Evolutionary conservation across 208 protist species (phyloP).

Genomic region (Leptomonas pyrrhocoris): DNA sequence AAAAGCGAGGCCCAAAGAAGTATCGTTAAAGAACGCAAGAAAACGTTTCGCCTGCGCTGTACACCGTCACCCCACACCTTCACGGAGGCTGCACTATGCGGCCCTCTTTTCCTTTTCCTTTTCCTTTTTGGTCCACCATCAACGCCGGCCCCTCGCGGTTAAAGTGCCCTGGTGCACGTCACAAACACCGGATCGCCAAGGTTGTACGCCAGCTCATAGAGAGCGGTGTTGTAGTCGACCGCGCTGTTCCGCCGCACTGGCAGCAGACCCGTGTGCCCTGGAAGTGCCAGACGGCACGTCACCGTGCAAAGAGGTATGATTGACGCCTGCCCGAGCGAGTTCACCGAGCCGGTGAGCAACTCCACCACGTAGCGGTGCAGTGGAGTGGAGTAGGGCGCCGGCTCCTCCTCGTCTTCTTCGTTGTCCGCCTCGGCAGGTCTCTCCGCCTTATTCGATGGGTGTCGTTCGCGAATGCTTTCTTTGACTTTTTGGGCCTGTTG

Average conservation of each 20-base stretch:
- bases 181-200: constrained; percentile 76
- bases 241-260: constrained; percentile 31
- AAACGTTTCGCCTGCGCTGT: too few relatives aligned
- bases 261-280: constrained; percentile 28
- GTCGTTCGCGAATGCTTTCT: background rate
- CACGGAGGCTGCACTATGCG: too few relatives aligned
- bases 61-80: too few relatives aligned
- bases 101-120: too few relatives aligned
- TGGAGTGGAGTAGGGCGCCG: constrained; percentile 26
- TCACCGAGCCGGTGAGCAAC: constrained; percentile 44
- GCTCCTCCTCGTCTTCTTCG: constrained; percentile 12
- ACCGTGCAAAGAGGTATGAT: constrained; percentile 50
- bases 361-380: constrained; percentile 51
- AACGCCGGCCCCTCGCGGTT: background rate
- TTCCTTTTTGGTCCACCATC: too few relatives aligned
- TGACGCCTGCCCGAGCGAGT: constrained; percentile 43
- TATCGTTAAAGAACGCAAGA: too few relatives aligned
- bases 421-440: background rate
- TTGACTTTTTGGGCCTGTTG: background rate
- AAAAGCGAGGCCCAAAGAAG: too few relatives aligned
- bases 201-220: constrained; percentile 48
- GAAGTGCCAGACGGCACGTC: constrained; percentile 57
- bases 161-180: constrained; percentile 47
- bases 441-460: background rate
- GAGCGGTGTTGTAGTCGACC: constrained; percentile 41